Evolutionary conservation across 345 rosid species (phyloP), one percentile per base, ranked within the genome.

Genomic region (Eucalyptus decipiens): DNA sequence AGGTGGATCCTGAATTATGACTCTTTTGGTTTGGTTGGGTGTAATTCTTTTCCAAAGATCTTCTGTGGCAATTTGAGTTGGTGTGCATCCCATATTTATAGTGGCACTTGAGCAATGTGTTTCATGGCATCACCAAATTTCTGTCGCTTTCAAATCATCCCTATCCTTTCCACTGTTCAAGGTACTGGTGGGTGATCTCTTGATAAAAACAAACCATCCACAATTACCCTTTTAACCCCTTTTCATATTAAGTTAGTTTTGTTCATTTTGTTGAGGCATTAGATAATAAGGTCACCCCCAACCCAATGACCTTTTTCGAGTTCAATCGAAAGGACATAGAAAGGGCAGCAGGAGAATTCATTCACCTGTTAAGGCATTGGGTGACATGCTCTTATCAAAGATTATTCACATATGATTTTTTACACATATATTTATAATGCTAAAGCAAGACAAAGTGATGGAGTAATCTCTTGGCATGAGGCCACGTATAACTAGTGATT

Each of bases 61-160:
- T 92, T 89, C 90, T 93, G 89, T 93, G 94, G 88, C 88, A 89
- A 87, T 86, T 18, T 87, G 90, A 91, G 89, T 89, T 72, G 87
- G 91, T 56, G 88, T 91, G 42, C 65, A 90, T 90, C 91, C 89
- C 89, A 40, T 94, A 96, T 97, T 95, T 97, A 95, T 96, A 96
- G 76, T 76, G 88, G 92, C 88, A 86, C 87, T 37, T 28, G 85
- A 88, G 87, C 88, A 60, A 88, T 67, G 54, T 51, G 88, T 89
- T 56, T 80, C 87, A 58, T 88, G 86, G 85, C 85, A 89, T 93
- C 92, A 88, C 85, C 91, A 92, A 90, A 90, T 65, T 91, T 51
- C 65, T 86, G 95, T 92, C 95, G 40, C 90, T 88, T 85, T 95
- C 96, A 88, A 87, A 90, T 90, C 92, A 90, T 90, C 92, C 91